Conservation (phyloP, 371 early-diverging fungal genomes). For the Caulochytrium protostelioides region DNA sequence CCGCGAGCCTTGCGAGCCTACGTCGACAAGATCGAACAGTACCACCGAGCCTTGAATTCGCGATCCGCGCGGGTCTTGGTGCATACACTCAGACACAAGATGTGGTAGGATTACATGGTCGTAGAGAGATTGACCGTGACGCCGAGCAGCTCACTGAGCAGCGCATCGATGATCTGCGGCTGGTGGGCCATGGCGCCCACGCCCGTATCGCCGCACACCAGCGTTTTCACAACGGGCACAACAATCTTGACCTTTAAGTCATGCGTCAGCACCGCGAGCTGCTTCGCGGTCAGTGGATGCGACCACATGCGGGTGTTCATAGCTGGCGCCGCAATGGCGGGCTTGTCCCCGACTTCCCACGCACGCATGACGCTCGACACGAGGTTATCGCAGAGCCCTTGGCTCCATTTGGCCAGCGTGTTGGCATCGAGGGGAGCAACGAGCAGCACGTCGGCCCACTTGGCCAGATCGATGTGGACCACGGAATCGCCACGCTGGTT, state of each 20-base stretch:
- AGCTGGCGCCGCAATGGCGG: constrained; percentile 67
- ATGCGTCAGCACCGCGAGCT: constrained; percentile 30
- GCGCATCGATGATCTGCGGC: no score
- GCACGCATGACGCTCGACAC: constrained; percentile 62
- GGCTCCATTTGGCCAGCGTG: constrained; percentile 72
- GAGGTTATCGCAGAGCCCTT: constrained; percentile 83
- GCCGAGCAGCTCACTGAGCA: no score
- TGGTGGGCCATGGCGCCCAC: no score
- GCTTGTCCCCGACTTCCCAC: constrained; percentile 46
- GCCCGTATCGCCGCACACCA: constrained; percentile 87
- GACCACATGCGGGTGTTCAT: constrained; percentile 96
- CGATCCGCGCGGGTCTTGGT: no score
- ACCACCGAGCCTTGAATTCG: no score
- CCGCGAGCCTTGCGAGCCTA: no score
- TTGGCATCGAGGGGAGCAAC: constrained; percentile 88
- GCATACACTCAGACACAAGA: no score
- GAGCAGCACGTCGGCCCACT: constrained; percentile 81
- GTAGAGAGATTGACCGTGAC: no score
- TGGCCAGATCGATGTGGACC: constrained; percentile 83
- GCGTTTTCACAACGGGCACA: constrained; percentile 53
- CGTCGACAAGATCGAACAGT: no score
- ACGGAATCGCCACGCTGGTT: constrained; percentile 63
- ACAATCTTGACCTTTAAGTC: constrained; percentile 39
- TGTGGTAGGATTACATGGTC: no score
- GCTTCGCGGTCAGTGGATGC: constrained; percentile 65